phyloP scores from a whole-genome alignment of 768 basidiomycete genomes.

The Butyriboletus loyo region DNA sequence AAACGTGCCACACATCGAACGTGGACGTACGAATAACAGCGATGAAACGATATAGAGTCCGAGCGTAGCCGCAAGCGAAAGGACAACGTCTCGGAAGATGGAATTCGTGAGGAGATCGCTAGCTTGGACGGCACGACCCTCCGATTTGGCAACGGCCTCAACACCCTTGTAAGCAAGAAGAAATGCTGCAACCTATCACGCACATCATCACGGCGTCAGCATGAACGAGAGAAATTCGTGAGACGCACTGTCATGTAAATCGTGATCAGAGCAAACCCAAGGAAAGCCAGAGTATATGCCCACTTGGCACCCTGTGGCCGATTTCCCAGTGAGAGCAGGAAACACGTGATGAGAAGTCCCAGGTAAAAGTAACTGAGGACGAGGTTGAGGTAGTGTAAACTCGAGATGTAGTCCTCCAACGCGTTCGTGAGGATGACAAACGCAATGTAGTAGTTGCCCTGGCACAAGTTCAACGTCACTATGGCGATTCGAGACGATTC shows the following conservation, averaged over 20 bases:
- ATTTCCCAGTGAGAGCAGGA: constrained; percentile 86
- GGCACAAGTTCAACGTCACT: not conserved
- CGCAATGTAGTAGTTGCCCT: constrained; percentile 91
- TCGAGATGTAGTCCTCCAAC: constrained; percentile 58
- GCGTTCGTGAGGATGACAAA: constrained; percentile 76
- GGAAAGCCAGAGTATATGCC: constrained; percentile 79
- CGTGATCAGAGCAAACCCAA: constrained; percentile 88
- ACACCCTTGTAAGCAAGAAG: constrained; percentile 84
- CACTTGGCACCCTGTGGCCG: constrained; percentile 87
- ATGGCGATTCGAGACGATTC: not conserved
- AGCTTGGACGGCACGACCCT: constrained; percentile 47
- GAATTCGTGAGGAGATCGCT: constrained; percentile 68
- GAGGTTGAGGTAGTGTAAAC: constrained; percentile 70
- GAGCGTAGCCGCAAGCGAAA: constrained; percentile 83
- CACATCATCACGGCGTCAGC: not conserved
- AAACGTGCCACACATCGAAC: not conserved
- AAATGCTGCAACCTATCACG: constrained; percentile 63
- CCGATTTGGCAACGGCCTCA: constrained; percentile 47
- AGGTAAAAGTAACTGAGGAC: constrained; percentile 86
- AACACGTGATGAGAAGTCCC: constrained; percentile 82
- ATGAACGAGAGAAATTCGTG: not conserved
- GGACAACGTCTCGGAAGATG: constrained; percentile 81
- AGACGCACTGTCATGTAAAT: constrained; percentile 88
- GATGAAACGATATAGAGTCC: constrained; percentile 86
- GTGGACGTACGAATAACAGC: constrained; percentile 74